Percentiles rank a stretch among this genome's conserved stretches.
phyloP scores from a whole-genome alignment of 805 yeast genomes.

The Metschnikowia reukaufii region DNA sequence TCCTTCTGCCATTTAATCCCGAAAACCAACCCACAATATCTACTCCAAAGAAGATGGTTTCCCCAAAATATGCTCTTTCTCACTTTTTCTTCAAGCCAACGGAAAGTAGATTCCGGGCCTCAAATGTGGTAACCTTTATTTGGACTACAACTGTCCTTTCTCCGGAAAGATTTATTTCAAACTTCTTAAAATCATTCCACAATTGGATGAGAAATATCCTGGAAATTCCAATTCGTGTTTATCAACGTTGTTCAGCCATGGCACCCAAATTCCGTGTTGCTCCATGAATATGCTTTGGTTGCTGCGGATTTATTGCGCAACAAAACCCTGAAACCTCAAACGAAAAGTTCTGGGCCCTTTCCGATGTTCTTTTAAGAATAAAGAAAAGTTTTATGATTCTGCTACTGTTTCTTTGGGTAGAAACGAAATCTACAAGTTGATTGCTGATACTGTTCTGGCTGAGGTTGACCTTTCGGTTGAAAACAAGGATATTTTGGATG shows the following conservation, averaged over 20 bases:
- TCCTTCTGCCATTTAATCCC: too few relatives aligned
- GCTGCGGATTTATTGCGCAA: constrained; percentile 62
- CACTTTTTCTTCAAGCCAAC: constrained; percentile 30
- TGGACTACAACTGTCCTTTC: constrained; percentile 80
- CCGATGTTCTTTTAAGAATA: constrained; percentile 56
- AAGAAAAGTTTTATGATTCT: constrained; percentile 59
- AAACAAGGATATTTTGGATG: constrained; percentile 32
- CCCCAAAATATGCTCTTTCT: constrained; percentile 42
- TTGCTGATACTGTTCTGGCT: constrained; percentile 29
- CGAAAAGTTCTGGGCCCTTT: constrained; percentile 45
- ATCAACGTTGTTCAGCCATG: constrained; percentile 85
- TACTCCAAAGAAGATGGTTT: constrained; percentile 40
- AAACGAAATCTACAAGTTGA: constrained; percentile 51
- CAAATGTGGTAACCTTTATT: constrained; percentile 58
- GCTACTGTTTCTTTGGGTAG: constrained; percentile 55
- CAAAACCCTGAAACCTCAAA: constrained; percentile 23
- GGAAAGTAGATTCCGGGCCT: constrained; percentile 24
- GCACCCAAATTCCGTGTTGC: constrained; percentile 73
- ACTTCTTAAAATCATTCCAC: constrained; percentile 54
- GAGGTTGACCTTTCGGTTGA: constrained; percentile 31
- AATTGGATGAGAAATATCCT: constrained; percentile 44
- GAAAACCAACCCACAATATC: background rate
- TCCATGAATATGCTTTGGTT: constrained; percentile 72
- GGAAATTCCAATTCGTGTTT: constrained; percentile 59
- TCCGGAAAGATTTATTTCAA: constrained; percentile 63